These are phyloP conservation scores for Macrocybe gigantea DNA, from an alignment of 768 basidiomycete genomes.

Conservation along the genomic window DNA sequence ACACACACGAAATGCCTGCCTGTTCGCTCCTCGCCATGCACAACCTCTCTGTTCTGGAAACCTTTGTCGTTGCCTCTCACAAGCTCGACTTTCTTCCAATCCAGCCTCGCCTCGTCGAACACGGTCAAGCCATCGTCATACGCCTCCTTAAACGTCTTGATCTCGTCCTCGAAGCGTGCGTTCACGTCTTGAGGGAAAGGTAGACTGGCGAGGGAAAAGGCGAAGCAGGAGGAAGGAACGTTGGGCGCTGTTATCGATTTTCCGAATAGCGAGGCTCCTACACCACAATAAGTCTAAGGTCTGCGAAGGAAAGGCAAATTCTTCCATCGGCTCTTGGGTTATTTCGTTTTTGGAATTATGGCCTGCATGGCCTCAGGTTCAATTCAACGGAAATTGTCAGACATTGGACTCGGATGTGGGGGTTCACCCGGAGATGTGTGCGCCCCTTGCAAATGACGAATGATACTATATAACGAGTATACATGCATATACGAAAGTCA, in stretches of 20 bases:
- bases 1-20: constrained; percentile 88
- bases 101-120: constrained; percentile 43
- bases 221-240: constrained; percentile 21
- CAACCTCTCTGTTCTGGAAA: constrained; percentile 56
- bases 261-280: background rate
- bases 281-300: background rate
- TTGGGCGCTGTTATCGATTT: background rate
- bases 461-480: background rate
- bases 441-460: background rate
- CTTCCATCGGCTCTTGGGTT: too few relatives aligned
- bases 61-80: constrained; percentile 64
- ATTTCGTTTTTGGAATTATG: too few relatives aligned
- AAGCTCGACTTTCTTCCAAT: constrained; percentile 63
- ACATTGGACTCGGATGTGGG: background rate
- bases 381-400: too few relatives aligned
- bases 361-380: too few relatives aligned
- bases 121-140: constrained; percentile 48
- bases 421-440: background rate
- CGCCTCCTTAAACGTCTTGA: constrained; percentile 35
- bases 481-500: too few relatives aligned
- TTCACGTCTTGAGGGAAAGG: constrained; percentile 44
- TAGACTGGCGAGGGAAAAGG: constrained; percentile 59
- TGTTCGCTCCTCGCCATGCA: constrained; percentile 72
- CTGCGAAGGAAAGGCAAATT: too few relatives aligned
- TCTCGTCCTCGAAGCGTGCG: background rate